These are phyloP conservation scores for Apophysomyces elegans DNA, from an alignment of 371 early-diverging fungal genomes.

Conservation along the genomic window DNA sequence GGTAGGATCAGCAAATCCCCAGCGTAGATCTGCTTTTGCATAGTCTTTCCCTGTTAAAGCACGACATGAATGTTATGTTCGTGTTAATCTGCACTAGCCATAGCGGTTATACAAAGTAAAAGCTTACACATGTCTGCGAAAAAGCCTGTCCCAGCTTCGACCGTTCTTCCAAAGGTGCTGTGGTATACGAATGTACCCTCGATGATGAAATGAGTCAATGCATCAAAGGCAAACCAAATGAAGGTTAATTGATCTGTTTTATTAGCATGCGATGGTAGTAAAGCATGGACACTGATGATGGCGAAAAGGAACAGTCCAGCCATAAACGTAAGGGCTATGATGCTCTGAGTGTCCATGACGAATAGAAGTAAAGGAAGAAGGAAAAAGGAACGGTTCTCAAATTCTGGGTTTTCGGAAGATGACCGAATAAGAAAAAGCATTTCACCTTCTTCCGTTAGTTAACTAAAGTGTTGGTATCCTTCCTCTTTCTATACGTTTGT, in stretches of 20 bases:
- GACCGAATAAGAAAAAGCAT: no score
- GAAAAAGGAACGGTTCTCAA: no score
- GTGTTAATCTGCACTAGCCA: no score
- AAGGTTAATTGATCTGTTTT: slow-evolving; percentile 27
- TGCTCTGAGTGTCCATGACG: background rate
- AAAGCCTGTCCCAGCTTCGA: slow-evolving; percentile 23
- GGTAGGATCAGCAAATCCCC: slow-evolving; percentile 36
- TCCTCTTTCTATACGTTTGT: no score
- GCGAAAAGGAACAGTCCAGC: slow-evolving; percentile 18
- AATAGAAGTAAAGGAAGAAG: background rate
- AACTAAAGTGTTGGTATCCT: no score
- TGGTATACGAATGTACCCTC: slow-evolving; percentile 38
- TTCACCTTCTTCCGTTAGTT: no score
- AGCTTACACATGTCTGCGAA: slow-evolving; percentile 37
- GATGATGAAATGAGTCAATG: slow-evolving; percentile 35
- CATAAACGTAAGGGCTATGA: slow-evolving; percentile 7
- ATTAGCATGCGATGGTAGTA: slow-evolving; percentile 34
- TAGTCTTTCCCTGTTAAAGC: slow-evolving; percentile 39
- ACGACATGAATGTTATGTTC: no score
- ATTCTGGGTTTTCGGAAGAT: no score
- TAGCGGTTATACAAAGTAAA: no score
- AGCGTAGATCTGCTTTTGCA: slow-evolving; percentile 42
- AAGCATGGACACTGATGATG: slow-evolving; percentile 6
- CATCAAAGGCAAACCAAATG: slow-evolving; percentile 37
- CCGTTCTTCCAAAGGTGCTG: slow-evolving; percentile 31